Base-by-base conservation (phyloP, 495 filamentous ascomycete species). In the Hapsidospora chrysogenum region DNA sequence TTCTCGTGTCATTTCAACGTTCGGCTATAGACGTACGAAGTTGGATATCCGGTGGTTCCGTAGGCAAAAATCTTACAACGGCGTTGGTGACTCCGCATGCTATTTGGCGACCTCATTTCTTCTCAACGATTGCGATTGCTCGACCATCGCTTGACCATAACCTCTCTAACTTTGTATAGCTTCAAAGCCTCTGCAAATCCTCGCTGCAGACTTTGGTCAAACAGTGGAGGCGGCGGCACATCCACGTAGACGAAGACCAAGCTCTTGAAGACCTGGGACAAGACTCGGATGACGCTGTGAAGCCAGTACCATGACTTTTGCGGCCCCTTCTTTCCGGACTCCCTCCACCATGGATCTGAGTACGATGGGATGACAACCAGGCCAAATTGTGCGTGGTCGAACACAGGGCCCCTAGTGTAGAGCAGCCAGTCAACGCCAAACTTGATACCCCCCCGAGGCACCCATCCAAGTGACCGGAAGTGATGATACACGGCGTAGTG, bases 401-500 rank as follows among this genome's bases (percentile, higher is more conserved):
- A 96, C 2, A 84, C 87, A 0, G 92, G 89, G 0, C 89, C 89
- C n/a, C 85, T 78, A 39, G 85, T 74, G 58, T 99, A 99, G 17
- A 99, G 68, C 16, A 99, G 64, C 57, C 78, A 93, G 54, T 99
- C 92, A 17, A 82, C 79, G 36, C 77, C 81, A 48, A 99, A 99
- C 53, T 99, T 99, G 45, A 93, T 73, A 27, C 92, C 89, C 17
- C 80, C 72, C 13, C 92, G 79, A 1, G 87, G 74, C n/a, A 94
- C 82, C 89, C 89, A 99, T 31, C 89, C 89, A 0, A 96, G 67
- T 5, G 85, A 92, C 17, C 89, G 82, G 58, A 89, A 99, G 53
- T 99, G 89, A 47, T 99, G 89, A 48, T 94, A 99, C 10, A 79
- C 80, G 20, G 73, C 71, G 49, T 96, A 99, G 22, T 78, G 74